These are phyloP conservation scores for Neurospora sp. DNA, from an alignment of 2,329 filamentous ascomycete genomes.

Conservation along the genomic window DNA sequence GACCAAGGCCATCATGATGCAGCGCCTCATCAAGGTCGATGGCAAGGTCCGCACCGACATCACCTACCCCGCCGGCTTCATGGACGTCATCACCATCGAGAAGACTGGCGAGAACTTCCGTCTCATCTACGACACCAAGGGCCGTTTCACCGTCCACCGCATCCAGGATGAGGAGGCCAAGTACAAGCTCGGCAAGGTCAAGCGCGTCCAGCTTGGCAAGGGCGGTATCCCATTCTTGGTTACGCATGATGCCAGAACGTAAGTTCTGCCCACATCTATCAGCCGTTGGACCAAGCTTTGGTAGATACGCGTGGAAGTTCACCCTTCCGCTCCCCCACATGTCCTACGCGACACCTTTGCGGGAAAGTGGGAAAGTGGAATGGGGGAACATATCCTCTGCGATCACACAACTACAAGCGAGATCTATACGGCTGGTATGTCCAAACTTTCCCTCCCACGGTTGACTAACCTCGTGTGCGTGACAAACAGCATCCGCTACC, in stretches of 20 bases:
- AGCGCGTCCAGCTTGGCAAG: slow-evolving; percentile 97
- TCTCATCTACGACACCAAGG: slow-evolving; percentile 99
- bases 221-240: slow-evolving; percentile 99
- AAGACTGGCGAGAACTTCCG: slow-evolving; percentile 99
- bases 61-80: slow-evolving; percentile 96
- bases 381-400: background rate
- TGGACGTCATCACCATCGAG: slow-evolving; percentile 99
- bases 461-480: slow-evolving; percentile 28
- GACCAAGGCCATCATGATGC: slow-evolving; percentile 96
- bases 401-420: slow-evolving; percentile 18
- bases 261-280: slow-evolving; percentile 98
- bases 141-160: slow-evolving; percentile 99
- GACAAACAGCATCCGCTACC: slow-evolving; percentile 83
- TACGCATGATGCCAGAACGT: slow-evolving; percentile 99
- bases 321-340: background rate
- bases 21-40: slow-evolving; percentile 99
- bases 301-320: slow-evolving; percentile 34
- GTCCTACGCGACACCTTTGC: background rate
- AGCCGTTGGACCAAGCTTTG: slow-evolving; percentile 99
- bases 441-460: slow-evolving; percentile 17
- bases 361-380: background rate
- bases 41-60: slow-evolving; percentile 98
- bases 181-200: slow-evolving; percentile 99
- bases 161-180: slow-evolving; percentile 97
- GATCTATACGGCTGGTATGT: slow-evolving; percentile 48